phyloP scores from a whole-genome alignment of 225 moss, liverwort and hornwort species.

The Marchantia polymorpha region DNA sequence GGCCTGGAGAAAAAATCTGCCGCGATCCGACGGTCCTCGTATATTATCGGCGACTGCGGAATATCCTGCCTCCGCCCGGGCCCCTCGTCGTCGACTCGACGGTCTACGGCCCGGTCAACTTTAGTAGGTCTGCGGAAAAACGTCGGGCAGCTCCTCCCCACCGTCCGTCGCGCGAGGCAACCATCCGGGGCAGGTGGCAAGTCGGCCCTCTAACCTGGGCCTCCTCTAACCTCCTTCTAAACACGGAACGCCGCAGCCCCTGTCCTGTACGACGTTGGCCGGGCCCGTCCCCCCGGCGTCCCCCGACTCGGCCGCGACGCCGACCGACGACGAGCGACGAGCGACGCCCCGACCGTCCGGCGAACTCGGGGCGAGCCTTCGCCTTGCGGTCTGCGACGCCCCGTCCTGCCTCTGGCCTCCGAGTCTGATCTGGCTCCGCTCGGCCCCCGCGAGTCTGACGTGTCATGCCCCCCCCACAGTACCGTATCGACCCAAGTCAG shows the following conservation, averaged over 20 bases:
- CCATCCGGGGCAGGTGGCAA: neutral
- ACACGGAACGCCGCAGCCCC: neutral
- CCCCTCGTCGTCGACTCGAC: neutral
- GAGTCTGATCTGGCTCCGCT: neutral
- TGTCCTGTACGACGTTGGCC: too few species aligned
- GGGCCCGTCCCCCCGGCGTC: too few species aligned
- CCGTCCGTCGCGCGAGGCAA: neutral
- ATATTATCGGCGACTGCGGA: neutral
- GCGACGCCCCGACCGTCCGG: too few species aligned
- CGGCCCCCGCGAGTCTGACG: neutral
- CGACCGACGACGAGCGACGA: too few species aligned
- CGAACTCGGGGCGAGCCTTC: neutral
- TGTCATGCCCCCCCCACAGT: neutral
- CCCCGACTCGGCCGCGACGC: too few species aligned
- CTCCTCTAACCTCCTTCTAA: neutral
- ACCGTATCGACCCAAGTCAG: neutral
- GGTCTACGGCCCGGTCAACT: neutral
- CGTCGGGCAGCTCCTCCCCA: too few species aligned
- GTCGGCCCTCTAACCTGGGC: neutral
- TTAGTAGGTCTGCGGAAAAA: too few species aligned
- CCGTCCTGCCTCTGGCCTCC: neutral
- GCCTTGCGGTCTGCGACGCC: neutral
- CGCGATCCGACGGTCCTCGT: neutral
- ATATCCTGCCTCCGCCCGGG: neutral
- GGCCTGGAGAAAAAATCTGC: neutral